Evolutionary conservation across 192 early-diverging fungal genomes (phyloP), one percentile per base, ranked within the genome.

Genomic region (Backusella australiensis): DNA sequence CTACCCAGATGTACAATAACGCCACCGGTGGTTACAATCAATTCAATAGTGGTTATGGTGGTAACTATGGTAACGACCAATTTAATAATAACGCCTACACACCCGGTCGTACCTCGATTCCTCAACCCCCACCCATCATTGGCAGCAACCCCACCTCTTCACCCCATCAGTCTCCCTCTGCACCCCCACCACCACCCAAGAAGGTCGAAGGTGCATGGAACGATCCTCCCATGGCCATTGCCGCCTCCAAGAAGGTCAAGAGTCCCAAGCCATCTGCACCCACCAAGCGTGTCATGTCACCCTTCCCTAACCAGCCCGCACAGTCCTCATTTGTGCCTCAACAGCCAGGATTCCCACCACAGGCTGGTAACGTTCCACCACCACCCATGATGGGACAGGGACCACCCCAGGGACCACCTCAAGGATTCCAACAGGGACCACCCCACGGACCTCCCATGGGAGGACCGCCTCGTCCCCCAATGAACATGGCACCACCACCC

Each of bases 151-250:
- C 52, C 23, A 69, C 66, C 4, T 76, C 83, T 12, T 78, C 82
- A 14, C 79, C 78, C 34, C 79, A 83, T 21, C 86, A 85, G 34
- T 78, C 82, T 66, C 67, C 76, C 12, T 49, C 66, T 6, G 23
- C 67, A 56, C 68, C 68, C 17, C 78, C 39, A 26, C 79, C 83
- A 15, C 83, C 84, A 26, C 81, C 81, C 42, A 83, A 83, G 35
- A 88, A 85, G 56, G 77, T 82, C 46, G 73, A 80, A 38, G 76
- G 83, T 23, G 85, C 85, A 67, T 90, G 87, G 87, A 90, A 90
- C 72, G 89, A 90, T 74, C 86, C 89, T 34, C 89, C 89, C 67
- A 67, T 85, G 76, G 32, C 59, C 4, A 9, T 70, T 34, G 52
- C 76, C 41, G 63, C 67, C 23, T 36, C 76, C 5, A 72, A 46